phyloP scores from a whole-genome alignment of 164 flowering plant species.

The Vitis rotundifolia region DNA sequence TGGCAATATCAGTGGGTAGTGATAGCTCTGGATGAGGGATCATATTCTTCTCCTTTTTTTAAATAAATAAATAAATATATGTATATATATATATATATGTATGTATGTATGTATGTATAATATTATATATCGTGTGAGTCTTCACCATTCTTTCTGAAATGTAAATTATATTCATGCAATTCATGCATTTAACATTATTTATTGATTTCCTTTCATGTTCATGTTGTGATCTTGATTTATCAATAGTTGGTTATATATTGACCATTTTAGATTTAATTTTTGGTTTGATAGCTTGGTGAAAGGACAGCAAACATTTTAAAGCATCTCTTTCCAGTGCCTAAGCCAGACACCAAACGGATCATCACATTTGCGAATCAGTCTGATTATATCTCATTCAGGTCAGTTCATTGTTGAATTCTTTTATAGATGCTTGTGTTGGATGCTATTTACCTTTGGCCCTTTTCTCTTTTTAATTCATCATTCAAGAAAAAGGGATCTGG shows the following conservation, averaged over 20 bases:
- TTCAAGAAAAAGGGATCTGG: not conserved
- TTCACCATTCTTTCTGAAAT: no score
- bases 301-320: constrained; percentile 85
- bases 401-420: constrained; percentile 13
- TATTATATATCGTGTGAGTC: no score
- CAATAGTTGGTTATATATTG: not conserved
- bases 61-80: no score
- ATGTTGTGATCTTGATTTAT: not conserved
- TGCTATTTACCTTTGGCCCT: not conserved
- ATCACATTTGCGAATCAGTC: constrained; percentile 85
- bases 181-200: no score
- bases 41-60: no score
- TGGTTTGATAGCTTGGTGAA: constrained; percentile 68
- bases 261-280: not conserved
- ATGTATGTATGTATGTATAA: no score
- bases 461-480: not conserved
- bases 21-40: no score
- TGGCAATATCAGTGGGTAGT: no score
- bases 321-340: constrained; percentile 93
- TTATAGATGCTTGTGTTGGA: not conserved
- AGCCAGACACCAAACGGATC: constrained; percentile 84
- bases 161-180: no score
- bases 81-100: no score
- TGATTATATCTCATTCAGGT: constrained; percentile 97
- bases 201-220: not conserved